Base-by-base conservation (phyloP, 352 stramenopile species). In the Phytophthora litchii region DNA sequence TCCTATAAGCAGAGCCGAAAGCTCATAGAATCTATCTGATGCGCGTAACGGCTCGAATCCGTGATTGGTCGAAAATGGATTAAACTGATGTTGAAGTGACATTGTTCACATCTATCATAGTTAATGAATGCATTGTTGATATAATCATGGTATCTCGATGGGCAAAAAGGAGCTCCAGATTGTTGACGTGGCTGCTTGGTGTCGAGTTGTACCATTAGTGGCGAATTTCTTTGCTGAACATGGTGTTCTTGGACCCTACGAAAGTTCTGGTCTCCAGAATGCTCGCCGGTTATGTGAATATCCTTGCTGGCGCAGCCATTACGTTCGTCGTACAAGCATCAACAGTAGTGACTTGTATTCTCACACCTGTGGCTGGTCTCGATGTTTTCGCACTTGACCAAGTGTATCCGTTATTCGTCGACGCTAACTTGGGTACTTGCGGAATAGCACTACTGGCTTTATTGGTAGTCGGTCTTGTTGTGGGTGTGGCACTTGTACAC, bases 371-470 rank as follows among this genome's bases (percentile, higher is more conserved):
- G 49, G 89, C 95, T 19, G 92, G 89, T 42, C 72, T 97, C 7
- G 85, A 80, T 35, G 76, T 95, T 13, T 77, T 98, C 59, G 83
- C 76, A 11, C 69, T 98, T 11, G 86, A 97, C 40, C 83, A 85
- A 50, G 93, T 97, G 64, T 88, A 92, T 54, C 89, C 90, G 14
- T 49, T 97, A n/a, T 90, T 92, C 50, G 63, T 98, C n/a, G 92
- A 90, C 42, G 84, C 92, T 48, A 97, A 98, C 60, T 74, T 97
- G 50, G 92, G 91, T 23, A 97, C 92, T 19, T 97, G 89, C 6
- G 70, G 86, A 9, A 97, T 88, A 44, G 87, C 76, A 14, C 52
- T 98, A 31, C 56, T 97, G n/a, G 88, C 91, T 42, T 74, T 89
- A 14, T 54, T 96, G 25, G 89, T 97, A 16, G 89, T 86, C 36